Conservation (phyloP, 306 rosid genomes). For the Glycine latifolia region DNA sequence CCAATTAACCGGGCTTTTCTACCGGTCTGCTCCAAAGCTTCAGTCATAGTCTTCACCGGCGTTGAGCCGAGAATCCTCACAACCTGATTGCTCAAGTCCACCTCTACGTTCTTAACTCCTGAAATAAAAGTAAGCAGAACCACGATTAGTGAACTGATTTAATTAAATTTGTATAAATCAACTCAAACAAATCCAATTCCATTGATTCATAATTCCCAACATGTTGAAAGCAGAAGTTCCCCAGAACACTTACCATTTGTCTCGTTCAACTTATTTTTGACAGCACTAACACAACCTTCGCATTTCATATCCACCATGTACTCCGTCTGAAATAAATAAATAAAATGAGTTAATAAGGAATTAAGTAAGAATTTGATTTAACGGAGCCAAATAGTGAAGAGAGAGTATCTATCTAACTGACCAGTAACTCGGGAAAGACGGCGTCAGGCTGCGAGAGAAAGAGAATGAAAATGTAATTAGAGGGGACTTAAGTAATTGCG, state of each 20-base stretch:
- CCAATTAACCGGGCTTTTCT: slow-evolving; percentile 86
- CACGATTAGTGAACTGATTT: background rate
- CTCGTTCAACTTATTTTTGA: slow-evolving; percentile 74
- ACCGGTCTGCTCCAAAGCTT: slow-evolving; percentile 88
- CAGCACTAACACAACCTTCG: slow-evolving; percentile 86
- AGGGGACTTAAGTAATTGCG: slow-evolving; percentile 18
- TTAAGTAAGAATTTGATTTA: slow-evolving; percentile 17
- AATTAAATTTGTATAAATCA: background rate
- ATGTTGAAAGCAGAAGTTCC: background rate
- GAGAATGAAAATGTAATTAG: background rate
- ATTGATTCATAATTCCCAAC: slow-evolving; percentile 47
- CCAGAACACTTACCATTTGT: slow-evolving; percentile 58
- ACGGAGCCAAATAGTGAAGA: background rate
- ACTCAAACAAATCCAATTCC: slow-evolving; percentile 47
- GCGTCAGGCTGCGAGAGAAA: slow-evolving; percentile 54
- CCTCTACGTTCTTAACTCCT: slow-evolving; percentile 88
- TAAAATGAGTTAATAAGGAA: background rate
- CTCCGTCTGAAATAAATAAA: slow-evolving; percentile 71
- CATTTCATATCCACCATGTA: slow-evolving; percentile 98
- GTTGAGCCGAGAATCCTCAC: slow-evolving; percentile 88
- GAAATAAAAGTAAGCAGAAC: background rate
- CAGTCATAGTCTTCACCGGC: slow-evolving; percentile 85
- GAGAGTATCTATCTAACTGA: slow-evolving; percentile 43
- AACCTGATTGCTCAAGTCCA: slow-evolving; percentile 81
- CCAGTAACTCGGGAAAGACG: slow-evolving; percentile 75